phyloP scores from a whole-genome alignment of 2,329 filamentous ascomycete species.

The Talaromyces pinophilus region DNA sequence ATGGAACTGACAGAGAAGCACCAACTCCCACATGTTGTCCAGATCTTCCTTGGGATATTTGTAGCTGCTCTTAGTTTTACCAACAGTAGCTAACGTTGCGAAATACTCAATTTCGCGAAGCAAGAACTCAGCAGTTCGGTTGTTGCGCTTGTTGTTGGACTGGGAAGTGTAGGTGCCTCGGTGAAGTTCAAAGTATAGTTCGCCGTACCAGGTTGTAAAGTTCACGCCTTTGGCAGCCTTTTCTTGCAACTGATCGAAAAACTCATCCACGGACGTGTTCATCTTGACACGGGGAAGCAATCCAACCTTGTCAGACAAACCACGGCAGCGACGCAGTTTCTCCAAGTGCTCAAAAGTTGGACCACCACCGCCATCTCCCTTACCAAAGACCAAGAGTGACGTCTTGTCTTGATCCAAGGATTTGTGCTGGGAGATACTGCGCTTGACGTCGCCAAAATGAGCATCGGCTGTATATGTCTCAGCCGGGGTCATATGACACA shows the following conservation, averaged over 20 bases:
- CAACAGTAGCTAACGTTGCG: constrained; percentile 79
- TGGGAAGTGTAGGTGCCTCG: constrained; percentile 97
- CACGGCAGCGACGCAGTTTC: constrained; percentile 88
- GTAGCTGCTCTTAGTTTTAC: constrained; percentile 62
- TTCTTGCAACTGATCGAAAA: constrained; percentile 81
- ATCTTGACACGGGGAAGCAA: constrained; percentile 83
- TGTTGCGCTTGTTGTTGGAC: constrained; percentile 95
- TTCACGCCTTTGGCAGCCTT: constrained; percentile 67
- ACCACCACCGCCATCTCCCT: constrained; percentile 93
- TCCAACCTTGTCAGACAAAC: constrained; percentile 83
- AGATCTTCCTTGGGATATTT: constrained; percentile 93
- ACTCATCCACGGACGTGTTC: constrained; percentile 88
- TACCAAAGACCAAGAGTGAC: constrained; percentile 90
- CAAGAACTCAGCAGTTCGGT: constrained; percentile 80
- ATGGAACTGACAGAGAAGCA: constrained; percentile 93
- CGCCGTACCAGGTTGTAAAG: constrained; percentile 95
- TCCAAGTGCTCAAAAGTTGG: constrained; percentile 93
- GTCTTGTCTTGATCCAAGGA: constrained; percentile 91
- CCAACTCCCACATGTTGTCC: constrained; percentile 92
- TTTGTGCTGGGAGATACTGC: constrained; percentile 90
- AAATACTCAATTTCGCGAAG: constrained; percentile 86
- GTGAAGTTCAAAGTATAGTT: constrained; percentile 97
- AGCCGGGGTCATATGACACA: constrained; percentile 95
- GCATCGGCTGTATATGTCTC: constrained; percentile 96
- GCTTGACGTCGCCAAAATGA: constrained; percentile 89